phyloP scores from a whole-genome alignment of 192 early-diverging fungal genomes.

The Linnemannia elongata region DNA sequence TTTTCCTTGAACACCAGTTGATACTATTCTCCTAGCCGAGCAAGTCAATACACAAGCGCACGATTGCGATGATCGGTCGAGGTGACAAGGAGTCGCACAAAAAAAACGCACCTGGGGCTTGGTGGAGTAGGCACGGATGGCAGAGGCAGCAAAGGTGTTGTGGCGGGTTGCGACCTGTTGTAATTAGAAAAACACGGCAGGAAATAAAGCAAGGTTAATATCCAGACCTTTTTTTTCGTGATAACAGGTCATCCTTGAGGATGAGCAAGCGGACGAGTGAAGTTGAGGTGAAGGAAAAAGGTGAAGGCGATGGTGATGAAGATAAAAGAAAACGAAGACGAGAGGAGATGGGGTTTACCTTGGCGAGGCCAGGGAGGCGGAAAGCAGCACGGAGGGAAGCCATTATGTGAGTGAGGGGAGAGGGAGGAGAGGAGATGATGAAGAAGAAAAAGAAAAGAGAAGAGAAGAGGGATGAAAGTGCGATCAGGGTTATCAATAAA shows the following conservation, averaged over 20 bases:
- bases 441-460: constrained; percentile 18
- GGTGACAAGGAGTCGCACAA: neutral
- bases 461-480: neutral
- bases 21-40: no score
- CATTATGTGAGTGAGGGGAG: constrained; percentile 28
- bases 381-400: constrained; percentile 57
- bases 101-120: constrained; percentile 65
- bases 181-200: neutral
- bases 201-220: neutral
- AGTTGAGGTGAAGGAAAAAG: neutral
- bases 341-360: constrained; percentile 21
- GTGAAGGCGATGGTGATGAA: neutral
- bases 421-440: constrained; percentile 2
- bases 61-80: neutral
- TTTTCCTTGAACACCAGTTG: no score
- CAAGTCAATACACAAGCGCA: no score
- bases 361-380: constrained; percentile 57
- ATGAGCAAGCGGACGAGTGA: neutral
- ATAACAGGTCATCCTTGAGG: neutral
- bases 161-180: constrained; percentile 55
- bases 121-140: constrained; percentile 63
- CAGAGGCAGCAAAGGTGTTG: constrained; percentile 56
- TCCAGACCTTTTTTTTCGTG: neutral
- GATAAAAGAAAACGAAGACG: neutral
- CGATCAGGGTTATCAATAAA: constrained; percentile 5